Base-by-base conservation (phyloP, 257 asterid genomes). In the Jasminum sambac region DNA sequence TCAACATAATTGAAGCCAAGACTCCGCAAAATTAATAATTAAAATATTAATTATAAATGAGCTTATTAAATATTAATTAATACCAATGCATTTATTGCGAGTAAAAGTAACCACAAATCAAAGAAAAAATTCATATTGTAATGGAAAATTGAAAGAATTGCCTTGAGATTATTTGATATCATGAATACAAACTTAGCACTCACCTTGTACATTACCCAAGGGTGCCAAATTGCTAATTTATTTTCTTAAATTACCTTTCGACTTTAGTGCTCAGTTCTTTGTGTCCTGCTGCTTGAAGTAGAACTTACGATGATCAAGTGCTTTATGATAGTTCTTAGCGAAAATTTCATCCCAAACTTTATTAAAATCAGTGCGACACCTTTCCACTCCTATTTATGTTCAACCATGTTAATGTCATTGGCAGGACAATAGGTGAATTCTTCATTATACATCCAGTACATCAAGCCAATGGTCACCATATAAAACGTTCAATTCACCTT, bases 341-440 rank as follows among this genome's bases (percentile, higher is more conserved):
- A n/a, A n/a, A n/a, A n/a, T n/a, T n/a, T n/a, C 99, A 42, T 96
- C 95, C 98, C 99, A 95, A 61, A 95, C 95, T 83, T 91, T 91
- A 78, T 88, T 95, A 76, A 91, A 95, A 82, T 95, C 98, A 62
- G 82, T 80, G 67, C 97, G 96, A 67, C 98, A 91, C 85, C 84
- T 91, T 3, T 85, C 80, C 99, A 83, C 72, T 75, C 83, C 60
- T 80, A 83, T 70, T 83, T 83, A 76, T 83, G 87, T 80, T 83
- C 72, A 83, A 17, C 67, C 87, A 81, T 63, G 78, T 77, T 37
- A 83, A n/a, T n/a, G n/a, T n/a, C n/a, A n/a, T n/a, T n/a, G n/a
- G n/a, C n/a, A n/a, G n/a, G n/a, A n/a, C n/a, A n/a, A n/a, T n/a
- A n/a, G n/a, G n/a, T n/a, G n/a, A n/a, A n/a, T n/a, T n/a, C n/a